Evolutionary conservation across 371 early-diverging fungal species (phyloP).

Genomic region (Mucor circinelloides): DNA sequence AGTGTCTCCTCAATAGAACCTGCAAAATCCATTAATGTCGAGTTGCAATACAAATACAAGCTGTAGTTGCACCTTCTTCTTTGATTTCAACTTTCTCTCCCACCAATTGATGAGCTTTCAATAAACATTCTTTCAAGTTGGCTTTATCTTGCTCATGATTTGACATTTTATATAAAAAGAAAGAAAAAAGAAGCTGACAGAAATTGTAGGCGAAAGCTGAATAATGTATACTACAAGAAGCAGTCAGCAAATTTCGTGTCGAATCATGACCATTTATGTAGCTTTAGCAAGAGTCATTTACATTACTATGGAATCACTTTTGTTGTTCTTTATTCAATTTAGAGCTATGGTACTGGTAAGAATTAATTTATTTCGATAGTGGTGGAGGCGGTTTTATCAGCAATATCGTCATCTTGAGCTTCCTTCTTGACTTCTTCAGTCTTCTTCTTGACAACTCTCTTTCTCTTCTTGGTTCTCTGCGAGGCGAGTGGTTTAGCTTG

Average conservation of each 20-base stretch:
- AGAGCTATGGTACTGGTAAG: too few relatives aligned
- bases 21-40: background rate
- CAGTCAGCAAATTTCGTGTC: background rate
- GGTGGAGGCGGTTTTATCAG: background rate
- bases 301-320: too few relatives aligned
- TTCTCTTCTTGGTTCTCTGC: background rate
- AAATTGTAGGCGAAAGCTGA: background rate
- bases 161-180: constrained; percentile 12
- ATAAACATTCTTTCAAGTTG: constrained; percentile 14
- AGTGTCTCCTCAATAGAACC: constrained; percentile 27
- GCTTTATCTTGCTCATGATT: constrained; percentile 19
- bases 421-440: background rate
- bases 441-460: constrained; percentile 17
- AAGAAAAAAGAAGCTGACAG: constrained; percentile 3
- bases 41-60: background rate
- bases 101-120: constrained; percentile 16
- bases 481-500: constrained; percentile 34
- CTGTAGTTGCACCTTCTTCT: constrained; percentile 16
- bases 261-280: background rate
- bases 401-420: background rate
- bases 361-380: background rate
- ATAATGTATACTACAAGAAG: background rate
- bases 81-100: constrained; percentile 27
- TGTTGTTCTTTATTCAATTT: too few relatives aligned
- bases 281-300: background rate